Conservation (phyloP, 2,329 filamentous ascomycete genomes). For the Pseudocercospora crystallina region DNA sequence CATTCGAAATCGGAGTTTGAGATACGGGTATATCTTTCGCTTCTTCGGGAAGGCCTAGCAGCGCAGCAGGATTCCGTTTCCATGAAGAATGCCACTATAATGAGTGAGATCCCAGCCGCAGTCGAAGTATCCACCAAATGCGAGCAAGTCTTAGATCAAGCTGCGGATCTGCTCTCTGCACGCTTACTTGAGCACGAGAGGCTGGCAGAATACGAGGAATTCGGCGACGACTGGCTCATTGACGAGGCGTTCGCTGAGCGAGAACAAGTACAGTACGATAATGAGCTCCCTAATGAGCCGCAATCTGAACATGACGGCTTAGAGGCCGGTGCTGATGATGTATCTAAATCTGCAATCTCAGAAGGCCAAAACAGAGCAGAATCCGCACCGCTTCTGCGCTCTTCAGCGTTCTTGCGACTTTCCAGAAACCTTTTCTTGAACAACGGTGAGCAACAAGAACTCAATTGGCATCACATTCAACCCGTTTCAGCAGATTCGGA, state of each 20-base stretch:
- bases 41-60: conserved; percentile 55
- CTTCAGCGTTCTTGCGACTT: conserved; percentile 62
- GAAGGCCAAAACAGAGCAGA: conserved; percentile 6
- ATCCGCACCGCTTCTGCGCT: conserved; percentile 54
- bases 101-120: conserved; percentile 67
- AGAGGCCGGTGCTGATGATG: not conserved
- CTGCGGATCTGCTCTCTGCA: conserved; percentile 64
- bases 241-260: conserved; percentile 39
- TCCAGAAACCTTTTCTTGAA: conserved; percentile 77
- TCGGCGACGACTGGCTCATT: conserved; percentile 68
- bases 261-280: conserved; percentile 22
- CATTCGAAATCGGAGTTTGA: conserved; percentile 73
- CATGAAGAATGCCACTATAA: conserved; percentile 37
- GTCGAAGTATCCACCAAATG: conserved; percentile 68
- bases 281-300: not conserved
- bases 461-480: conserved; percentile 66
- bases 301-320: not conserved
- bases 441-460: conserved; percentile 51
- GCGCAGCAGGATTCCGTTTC: conserved; percentile 41
- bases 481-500: conserved; percentile 42
- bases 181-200: conserved; percentile 66
- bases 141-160: conserved; percentile 63
- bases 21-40: conserved; percentile 66
- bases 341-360: conserved; percentile 4
- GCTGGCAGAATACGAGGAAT: conserved; percentile 57